Percentiles rank a stretch among this genome's conserved stretches.
Evolutionary conservation across 257 asterid genomes (phyloP).

Genomic region (Gynochthodes officinalis): DNA sequence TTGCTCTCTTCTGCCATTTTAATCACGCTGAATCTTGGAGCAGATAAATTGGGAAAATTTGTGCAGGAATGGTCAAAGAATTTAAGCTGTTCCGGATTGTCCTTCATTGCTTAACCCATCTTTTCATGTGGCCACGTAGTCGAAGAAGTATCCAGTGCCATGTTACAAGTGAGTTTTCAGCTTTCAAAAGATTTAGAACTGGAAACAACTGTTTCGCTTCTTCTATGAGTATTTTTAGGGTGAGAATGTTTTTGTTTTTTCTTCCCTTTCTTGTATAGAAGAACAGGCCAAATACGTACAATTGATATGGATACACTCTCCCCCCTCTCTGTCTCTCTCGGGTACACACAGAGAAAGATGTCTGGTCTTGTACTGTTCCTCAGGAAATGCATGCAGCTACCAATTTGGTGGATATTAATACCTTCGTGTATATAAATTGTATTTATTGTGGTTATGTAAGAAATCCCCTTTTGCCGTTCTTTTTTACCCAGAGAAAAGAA

Average conservation of each 20-base stretch:
- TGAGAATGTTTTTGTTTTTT: background rate
- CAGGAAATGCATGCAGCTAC: background rate
- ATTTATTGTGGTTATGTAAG: background rate
- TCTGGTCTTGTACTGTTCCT: background rate
- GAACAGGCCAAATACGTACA: background rate
- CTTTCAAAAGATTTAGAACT: background rate
- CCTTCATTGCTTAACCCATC: background rate
- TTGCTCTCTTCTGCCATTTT: background rate
- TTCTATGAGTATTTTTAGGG: background rate
- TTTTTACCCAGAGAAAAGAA: too few relatives aligned
- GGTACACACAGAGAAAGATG: background rate
- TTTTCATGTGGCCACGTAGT: background rate
- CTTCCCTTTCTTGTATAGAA: background rate
- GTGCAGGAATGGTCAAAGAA: background rate
- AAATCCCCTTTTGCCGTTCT: too few relatives aligned
- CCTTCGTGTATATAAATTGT: background rate
- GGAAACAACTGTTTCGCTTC: background rate
- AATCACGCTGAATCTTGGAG: background rate
- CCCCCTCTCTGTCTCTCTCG: background rate
- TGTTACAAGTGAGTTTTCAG: background rate
- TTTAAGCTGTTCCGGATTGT: background rate
- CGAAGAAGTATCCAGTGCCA: background rate
- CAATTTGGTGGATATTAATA: conserved; percentile 1
- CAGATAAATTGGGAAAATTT: too few relatives aligned
- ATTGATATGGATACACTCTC: background rate